Percentiles rank a stretch among this genome's conserved stretches.
Conservation (phyloP, 257 asterid genomes). For the Asclepias syriaca region DNA sequence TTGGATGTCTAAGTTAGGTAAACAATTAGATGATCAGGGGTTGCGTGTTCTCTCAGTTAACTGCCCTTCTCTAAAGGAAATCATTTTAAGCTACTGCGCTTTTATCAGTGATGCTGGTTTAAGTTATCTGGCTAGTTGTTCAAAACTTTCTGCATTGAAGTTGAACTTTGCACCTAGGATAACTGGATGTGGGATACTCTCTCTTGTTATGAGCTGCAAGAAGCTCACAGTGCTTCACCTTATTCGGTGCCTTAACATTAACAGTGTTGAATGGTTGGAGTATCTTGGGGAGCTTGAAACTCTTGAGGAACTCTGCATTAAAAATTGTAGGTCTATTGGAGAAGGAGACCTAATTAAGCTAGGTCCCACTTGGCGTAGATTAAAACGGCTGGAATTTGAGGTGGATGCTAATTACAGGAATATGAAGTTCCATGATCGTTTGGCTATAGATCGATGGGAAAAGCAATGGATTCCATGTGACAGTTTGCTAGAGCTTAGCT, state of each 20-base stretch:
- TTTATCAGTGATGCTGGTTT: constrained; percentile 72
- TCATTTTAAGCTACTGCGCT: constrained; percentile 71
- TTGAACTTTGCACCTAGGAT: constrained; percentile 66
- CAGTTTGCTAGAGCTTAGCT: constrained; percentile 58
- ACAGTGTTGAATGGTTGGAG: constrained; percentile 72
- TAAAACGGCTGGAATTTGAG: constrained; percentile 67
- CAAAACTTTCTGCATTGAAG: constrained; percentile 52
- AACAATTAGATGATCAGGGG: constrained; percentile 68
- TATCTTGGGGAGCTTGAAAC: constrained; percentile 67
- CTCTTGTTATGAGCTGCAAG: constrained; percentile 67
- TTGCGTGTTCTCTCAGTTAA: constrained; percentile 45
- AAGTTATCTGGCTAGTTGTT: constrained; percentile 56
- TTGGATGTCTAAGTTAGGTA: constrained; percentile 85
- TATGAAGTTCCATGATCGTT: constrained; percentile 60
- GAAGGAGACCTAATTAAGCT: constrained; percentile 78
- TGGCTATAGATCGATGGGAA: constrained; percentile 63
- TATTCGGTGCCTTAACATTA: constrained; percentile 54
- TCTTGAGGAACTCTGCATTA: constrained; percentile 70
- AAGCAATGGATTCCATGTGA: constrained; percentile 62
- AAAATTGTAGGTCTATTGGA: constrained; percentile 74
- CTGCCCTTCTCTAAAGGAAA: constrained; percentile 54
- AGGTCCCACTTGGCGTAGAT: constrained; percentile 52
- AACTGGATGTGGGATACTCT: constrained; percentile 72
- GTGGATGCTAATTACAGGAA: constrained; percentile 71
- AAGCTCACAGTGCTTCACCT: constrained; percentile 56